Conservation (phyloP, 148 eudicot species). For the Camellia japonica region DNA sequence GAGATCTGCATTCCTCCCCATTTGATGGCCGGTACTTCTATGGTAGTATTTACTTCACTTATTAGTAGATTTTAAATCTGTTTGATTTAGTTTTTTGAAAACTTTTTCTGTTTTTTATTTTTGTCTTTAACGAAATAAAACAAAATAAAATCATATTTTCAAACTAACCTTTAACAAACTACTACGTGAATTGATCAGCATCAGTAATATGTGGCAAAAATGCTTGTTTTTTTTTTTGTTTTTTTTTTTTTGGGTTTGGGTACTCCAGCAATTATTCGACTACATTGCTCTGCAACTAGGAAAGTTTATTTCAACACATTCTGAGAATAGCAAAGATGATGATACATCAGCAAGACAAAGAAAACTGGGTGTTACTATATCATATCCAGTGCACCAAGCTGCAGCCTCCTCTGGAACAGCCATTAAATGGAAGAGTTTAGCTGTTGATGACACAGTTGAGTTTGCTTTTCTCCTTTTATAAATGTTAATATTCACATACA, state of each 20-base stretch:
- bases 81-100: too few relatives aligned
- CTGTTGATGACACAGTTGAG: conserved; percentile 46
- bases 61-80: not conserved
- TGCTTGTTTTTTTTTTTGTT: not conserved
- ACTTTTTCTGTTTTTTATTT: too few relatives aligned
- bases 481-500: not conserved
- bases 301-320: conserved; percentile 32
- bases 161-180: too few relatives aligned
- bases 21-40: conserved; percentile 22
- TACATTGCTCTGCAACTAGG: conserved; percentile 40
- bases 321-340: conserved; percentile 4
- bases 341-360: not conserved
- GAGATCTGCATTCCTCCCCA: conserved; percentile 31
- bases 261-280: conserved; percentile 44
- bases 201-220: not conserved
- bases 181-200: not conserved
- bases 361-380: conserved; percentile 46
- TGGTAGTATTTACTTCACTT: conserved; percentile 3
- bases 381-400: conserved; percentile 37
- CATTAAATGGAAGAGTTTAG: conserved; percentile 39
- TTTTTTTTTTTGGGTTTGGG: too few relatives aligned
- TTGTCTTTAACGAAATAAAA: too few relatives aligned
- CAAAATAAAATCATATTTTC: too few relatives aligned
- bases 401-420: conserved; percentile 23
- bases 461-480: not conserved